These are phyloP conservation scores for barley (Hordeum vulgare) DNA, from an alignment of 176 grass and related monocot genomes.

Conservation along the genomic window DNA sequence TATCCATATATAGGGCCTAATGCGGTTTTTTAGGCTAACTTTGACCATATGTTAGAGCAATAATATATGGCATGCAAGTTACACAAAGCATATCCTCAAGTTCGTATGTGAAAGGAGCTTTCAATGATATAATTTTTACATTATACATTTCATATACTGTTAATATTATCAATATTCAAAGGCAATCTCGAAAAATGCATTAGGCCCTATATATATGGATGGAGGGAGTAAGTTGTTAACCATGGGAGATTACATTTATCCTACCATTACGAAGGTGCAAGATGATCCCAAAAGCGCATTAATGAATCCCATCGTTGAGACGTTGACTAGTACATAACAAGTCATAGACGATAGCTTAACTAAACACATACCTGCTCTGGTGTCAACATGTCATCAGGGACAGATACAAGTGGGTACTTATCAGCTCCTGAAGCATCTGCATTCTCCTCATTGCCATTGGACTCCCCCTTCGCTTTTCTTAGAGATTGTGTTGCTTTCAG, in stretches of 20 bases:
- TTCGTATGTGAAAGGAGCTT: no score
- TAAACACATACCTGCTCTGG: constrained; percentile 66
- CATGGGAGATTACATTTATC: not conserved
- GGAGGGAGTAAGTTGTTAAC: not conserved
- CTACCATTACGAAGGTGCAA: not conserved
- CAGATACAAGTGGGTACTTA: constrained; percentile 77
- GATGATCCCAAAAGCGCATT: constrained; percentile 2
- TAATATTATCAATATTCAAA: no score
- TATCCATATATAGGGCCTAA: no score
- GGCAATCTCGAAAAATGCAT: no score
- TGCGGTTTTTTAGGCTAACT: no score
- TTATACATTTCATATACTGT: no score
- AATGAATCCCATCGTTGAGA: constrained; percentile 6
- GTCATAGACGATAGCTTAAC: not conserved
- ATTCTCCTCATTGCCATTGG: constrained; percentile 58
- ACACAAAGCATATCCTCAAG: no score
- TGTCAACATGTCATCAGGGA: constrained; percentile 80
- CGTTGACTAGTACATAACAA: constrained; percentile 4
- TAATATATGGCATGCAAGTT: no score
- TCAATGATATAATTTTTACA: no score
- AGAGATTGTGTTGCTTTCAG: constrained; percentile 61
- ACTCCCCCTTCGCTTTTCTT: constrained; percentile 90
- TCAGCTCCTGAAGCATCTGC: constrained; percentile 50
- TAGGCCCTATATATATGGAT: no score
- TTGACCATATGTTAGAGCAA: no score